These are phyloP conservation scores for Stevia rebaudiana DNA, from an alignment of 140 eudicot species.

Conservation along the genomic window DNA sequence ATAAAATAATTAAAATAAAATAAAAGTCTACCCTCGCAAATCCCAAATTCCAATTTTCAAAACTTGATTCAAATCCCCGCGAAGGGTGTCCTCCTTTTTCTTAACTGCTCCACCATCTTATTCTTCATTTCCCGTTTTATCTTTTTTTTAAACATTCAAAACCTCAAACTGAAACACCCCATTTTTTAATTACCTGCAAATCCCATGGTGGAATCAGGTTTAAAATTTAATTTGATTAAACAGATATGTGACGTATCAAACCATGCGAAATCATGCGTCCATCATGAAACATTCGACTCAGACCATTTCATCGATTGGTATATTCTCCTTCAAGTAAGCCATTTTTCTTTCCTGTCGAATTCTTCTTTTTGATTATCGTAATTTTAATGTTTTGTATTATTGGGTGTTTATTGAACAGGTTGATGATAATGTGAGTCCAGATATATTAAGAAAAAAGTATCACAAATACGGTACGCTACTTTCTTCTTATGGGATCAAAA, in stretches of 20 bases:
- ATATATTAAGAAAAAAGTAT: slow-evolving; percentile 55
- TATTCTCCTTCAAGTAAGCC: slow-evolving; percentile 58
- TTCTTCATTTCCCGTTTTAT: slow-evolving; percentile 4
- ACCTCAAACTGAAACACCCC: slow-evolving; percentile 18
- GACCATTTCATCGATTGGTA: slow-evolving; percentile 63
- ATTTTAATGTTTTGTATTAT: background rate
- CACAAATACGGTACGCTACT: slow-evolving; percentile 53
- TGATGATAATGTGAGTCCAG: slow-evolving; percentile 56
- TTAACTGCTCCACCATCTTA: slow-evolving; percentile 50
- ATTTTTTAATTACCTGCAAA: background rate
- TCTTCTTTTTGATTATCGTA: background rate
- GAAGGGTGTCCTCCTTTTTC: slow-evolving; percentile 36
- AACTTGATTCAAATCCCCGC: slow-evolving; percentile 36
- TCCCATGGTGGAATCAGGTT: slow-evolving; percentile 16
- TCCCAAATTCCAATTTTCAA: slow-evolving; percentile 26
- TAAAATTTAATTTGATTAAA: slow-evolving; percentile 44
- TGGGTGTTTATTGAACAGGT: slow-evolving; percentile 33
- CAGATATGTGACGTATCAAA: slow-evolving; percentile 47
- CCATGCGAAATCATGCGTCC: slow-evolving; percentile 37
- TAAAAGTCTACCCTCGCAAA: background rate
- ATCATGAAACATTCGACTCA: slow-evolving; percentile 25
- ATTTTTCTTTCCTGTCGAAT: background rate
- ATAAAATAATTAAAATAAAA: too few relatives aligned
- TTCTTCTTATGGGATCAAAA: background rate
- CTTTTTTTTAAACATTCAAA: background rate